Base-by-base conservation (phyloP, 148 eudicot genomes). In the Persicaria maculosa region DNA sequence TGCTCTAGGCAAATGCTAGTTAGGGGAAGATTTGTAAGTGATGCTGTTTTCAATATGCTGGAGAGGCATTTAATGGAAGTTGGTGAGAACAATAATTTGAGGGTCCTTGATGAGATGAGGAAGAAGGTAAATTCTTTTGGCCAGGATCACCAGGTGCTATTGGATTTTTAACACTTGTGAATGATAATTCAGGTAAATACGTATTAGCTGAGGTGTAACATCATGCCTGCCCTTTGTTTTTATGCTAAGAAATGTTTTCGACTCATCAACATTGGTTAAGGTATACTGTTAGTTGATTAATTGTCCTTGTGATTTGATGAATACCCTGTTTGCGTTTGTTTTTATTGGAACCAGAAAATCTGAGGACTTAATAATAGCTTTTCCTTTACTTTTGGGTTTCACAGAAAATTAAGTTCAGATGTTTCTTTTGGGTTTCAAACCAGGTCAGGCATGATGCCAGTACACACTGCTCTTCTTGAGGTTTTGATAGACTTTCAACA, bases 21-120 rank as follows among this genome's bases (percentile, higher is more conserved):
- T 52, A 84, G 97, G 76, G 98, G 97, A n/a, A 88, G 95, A 79
- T 76, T 81, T 79, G 57, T 91, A 80, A 86, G 95, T 74, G 84
- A 86, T 72, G 70, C 79, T 0, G 84, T 78, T 58, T 85, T 83
- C 59, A 78, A 79, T 50, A 88, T 89, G 91, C 53, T 93, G 73
- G 90, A 88, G 85, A 87, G 95, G 77, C 86, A 64, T 82, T 76
- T 87, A 76, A 71, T 77, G 72, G 83, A 90, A 73, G 78, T 67
- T 53, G 90, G 85, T 58, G 88, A 88, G 72, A 45, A 67, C 36
- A 89, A 87, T 3, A 88, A 86, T 71, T 58, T 90, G 20, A 74
- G 50, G 68, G 75, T 75, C 74, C 88, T 91, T 17, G 82, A 87
- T 74, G 74, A 74, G 72, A 77, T 84, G 88, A 84, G 73, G 48